Conservation (phyloP, 805 yeast genomes). For the Candida cerambycidarum region DNA sequence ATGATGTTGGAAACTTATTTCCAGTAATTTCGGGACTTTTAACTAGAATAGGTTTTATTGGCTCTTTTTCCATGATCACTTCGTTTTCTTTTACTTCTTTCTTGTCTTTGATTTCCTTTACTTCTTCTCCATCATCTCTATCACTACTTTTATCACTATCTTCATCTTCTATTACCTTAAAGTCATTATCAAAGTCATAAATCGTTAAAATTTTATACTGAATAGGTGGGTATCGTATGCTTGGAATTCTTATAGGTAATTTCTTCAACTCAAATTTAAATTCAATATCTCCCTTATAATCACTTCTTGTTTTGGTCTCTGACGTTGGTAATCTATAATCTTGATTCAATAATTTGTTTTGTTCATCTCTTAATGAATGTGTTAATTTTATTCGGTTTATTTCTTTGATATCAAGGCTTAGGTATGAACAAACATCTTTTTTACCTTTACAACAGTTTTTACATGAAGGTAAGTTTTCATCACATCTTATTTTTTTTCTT, state of each 20-base stretch:
- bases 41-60: too few species aligned
- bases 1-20: slow-evolving; percentile 9
- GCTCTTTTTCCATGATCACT: too few species aligned
- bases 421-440: slow-evolving; percentile 27
- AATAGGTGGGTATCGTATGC: slow-evolving; percentile 20
- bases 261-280: slow-evolving; percentile 24
- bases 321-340: slow-evolving; percentile 30
- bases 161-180: slow-evolving; percentile 15
- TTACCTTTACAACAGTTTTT: slow-evolving; percentile 26
- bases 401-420: slow-evolving; percentile 19
- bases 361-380: slow-evolving; percentile 27
- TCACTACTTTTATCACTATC: slow-evolving; percentile 6
- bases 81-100: too few species aligned
- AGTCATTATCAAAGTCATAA: slow-evolving; percentile 21
- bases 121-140: not conserved
- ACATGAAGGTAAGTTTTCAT: slow-evolving; percentile 30
- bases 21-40: not conserved
- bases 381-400: slow-evolving; percentile 24
- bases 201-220: slow-evolving; percentile 21
- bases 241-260: slow-evolving; percentile 22
- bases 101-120: too few species aligned
- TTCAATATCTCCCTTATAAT: slow-evolving; percentile 16
- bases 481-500: slow-evolving; percentile 31
- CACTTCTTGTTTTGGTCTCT: not conserved
- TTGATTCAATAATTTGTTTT: slow-evolving; percentile 24